Evolutionary conservation across 2,329 filamentous ascomycete species (phyloP), one percentile per base, ranked within the genome.

Genomic region (Pseudogymnoascus sp.): DNA sequence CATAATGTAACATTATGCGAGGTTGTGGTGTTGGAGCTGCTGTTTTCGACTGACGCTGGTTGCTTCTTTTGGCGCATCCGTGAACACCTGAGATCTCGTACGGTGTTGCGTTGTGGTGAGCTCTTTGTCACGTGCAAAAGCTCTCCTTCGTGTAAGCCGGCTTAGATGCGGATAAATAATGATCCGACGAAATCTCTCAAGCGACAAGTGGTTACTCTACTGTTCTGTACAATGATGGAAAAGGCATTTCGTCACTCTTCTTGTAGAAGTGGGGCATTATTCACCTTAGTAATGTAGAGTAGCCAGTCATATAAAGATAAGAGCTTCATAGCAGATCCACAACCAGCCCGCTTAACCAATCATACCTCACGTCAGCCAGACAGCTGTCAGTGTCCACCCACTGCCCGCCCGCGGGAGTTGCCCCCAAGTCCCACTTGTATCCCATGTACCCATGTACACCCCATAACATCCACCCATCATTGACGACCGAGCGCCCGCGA

Each of bases 351-450:
- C 8, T 17, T 2, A 3, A 13, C 48, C 48, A 55, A 55, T 55
- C 2, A 21, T 10, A 21, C 1, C 15, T 12, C 29, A 55, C n/a
- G n/a, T 21, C 10, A 17, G 2, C 48, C 44, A 55, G 48, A 33
- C 48, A 55, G 29, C 48, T 55, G 48, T 55, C 48, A 55, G 48
- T 21, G 48, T 33, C 48, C 29, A 21, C 48, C 29, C 48, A 55
- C 4, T 55, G 48, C 48, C 48, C 44, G 27, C 15, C 7, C 48
- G 15, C 48, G 48, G 48, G 48, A 55, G 48, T 55, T 55, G 48
- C 48, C 48, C 48, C 48, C 48, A 55, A 33, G 29, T 6, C n/a
- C 48, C 48, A 55, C 48, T 33, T 21, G 5, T 33, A 55, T 21
- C 29, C 15, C n/a, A 33, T 7, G 27, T 55, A 55, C 9, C 48